These are phyloP conservation scores for Viola odorata DNA, from an alignment of 345 rosid species.

Conservation along the genomic window DNA sequence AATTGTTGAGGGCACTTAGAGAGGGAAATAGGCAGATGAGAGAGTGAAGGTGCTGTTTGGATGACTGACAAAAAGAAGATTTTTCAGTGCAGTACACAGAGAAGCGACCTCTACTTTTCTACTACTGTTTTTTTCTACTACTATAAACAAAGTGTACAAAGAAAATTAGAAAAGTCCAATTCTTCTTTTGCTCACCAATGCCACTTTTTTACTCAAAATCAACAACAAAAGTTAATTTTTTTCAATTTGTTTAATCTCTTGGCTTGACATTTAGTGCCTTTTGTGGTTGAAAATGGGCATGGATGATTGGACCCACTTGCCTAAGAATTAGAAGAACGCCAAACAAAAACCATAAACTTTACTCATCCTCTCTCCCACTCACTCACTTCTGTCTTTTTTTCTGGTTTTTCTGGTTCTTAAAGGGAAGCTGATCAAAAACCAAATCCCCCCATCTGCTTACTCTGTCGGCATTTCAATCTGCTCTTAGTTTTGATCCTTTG, in stretches of 20 bases:
- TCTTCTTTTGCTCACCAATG: not conserved
- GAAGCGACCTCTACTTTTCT: not conserved
- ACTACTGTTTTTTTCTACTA: not conserved
- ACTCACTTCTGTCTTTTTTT: not conserved
- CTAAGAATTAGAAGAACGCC: slow-evolving; percentile 4
- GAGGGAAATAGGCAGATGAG: no score
- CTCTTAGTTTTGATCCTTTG: slow-evolving; percentile 1
- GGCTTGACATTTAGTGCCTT: slow-evolving; percentile 31
- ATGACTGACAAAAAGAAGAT: slow-evolving; percentile 8
- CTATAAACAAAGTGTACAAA: not conserved
- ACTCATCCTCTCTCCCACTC: not conserved
- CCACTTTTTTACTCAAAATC: slow-evolving; percentile 8
- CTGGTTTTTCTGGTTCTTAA: slow-evolving; percentile 7
- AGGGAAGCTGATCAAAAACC: slow-evolving; percentile 7
- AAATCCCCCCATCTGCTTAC: slow-evolving; percentile 1
- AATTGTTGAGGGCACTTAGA: no score
- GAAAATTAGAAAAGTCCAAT: not conserved
- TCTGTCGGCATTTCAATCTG: slow-evolving; percentile 7
- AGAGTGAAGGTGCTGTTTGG: no score
- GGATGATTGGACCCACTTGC: slow-evolving; percentile 27
- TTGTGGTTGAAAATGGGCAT: slow-evolving; percentile 35
- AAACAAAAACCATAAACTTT: no score
- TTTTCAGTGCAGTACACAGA: not conserved
- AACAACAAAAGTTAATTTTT: slow-evolving; percentile 17
- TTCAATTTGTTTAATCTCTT: not conserved